Percentiles rank a stretch among this genome's conserved stretches.
These are phyloP conservation scores for Gigaspora rosea DNA, from an alignment of 192 early-diverging fungal genomes.

Conservation along the genomic window DNA sequence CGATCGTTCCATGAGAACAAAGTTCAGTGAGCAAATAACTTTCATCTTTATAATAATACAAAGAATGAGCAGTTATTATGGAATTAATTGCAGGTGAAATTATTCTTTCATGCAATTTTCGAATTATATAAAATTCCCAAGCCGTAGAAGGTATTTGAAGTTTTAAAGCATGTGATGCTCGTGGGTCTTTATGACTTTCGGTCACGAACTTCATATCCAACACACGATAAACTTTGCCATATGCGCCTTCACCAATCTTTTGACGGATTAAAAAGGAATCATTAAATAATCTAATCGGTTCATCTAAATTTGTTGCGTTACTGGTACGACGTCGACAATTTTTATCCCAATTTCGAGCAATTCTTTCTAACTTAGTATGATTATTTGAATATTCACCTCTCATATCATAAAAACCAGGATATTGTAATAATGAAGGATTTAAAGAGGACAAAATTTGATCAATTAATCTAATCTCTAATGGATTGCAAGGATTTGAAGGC, in stretches of 20 bases:
- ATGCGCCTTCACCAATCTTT: conserved; percentile 28
- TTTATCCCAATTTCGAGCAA: background rate
- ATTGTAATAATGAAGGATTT: background rate
- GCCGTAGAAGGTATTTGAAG: conserved; percentile 31
- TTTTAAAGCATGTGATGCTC: conserved; percentile 30
- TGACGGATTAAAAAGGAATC: conserved; percentile 3
- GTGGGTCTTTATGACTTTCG: background rate
- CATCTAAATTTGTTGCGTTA: background rate
- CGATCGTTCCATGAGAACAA: conserved; percentile 30
- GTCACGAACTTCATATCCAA: background rate
- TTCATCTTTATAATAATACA: conserved; percentile 31
- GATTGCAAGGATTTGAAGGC: conserved; percentile 21
- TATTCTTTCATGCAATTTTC: conserved; percentile 20
- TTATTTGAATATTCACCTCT: background rate
- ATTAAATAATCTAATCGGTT: conserved; percentile 9
- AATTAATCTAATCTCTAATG: background rate
- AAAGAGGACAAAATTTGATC: background rate
- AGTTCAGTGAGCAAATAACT: conserved; percentile 34
- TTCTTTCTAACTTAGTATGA: background rate
- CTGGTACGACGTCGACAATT: background rate
- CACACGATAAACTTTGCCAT: conserved; percentile 12
- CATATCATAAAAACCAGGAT: conserved; percentile 21
- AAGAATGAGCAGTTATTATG: conserved; percentile 4
- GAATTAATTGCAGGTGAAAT: background rate
- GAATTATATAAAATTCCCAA: conserved; percentile 41